Percentiles rank a stretch among this genome's conserved stretches.
phyloP scores from a whole-genome alignment of 345 rosid genomes.

The Corchorus capsularis region DNA sequence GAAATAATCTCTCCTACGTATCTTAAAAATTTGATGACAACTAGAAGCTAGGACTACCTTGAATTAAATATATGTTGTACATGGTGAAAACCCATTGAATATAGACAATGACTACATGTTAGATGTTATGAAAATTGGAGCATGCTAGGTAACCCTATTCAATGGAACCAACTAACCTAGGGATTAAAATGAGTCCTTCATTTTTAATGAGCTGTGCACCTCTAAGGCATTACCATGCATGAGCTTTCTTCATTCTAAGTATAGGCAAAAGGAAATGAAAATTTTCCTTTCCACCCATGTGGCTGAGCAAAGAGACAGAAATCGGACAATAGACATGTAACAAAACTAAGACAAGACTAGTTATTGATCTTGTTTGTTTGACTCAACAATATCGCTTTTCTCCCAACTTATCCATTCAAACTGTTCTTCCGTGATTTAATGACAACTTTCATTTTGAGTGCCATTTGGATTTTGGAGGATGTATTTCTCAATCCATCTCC shows the following conservation, averaged over 20 bases:
- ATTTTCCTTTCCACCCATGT: neutral
- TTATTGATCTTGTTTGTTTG: conserved; percentile 1
- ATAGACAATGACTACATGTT: too few species aligned
- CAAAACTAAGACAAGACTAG: conserved; percentile 22
- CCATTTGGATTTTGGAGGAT: neutral
- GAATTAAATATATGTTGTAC: too few species aligned
- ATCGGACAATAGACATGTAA: conserved; percentile 3
- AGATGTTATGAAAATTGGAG: neutral
- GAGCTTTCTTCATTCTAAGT: neutral
- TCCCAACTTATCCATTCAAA: neutral
- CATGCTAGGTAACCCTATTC: neutral
- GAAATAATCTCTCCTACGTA: too few species aligned
- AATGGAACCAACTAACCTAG: neutral
- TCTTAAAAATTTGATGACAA: too few species aligned
- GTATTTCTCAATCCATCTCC: neutral
- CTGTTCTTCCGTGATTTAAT: neutral
- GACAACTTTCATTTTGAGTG: conserved; percentile 11
- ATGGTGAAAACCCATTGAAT: neutral
- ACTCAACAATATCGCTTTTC: neutral
- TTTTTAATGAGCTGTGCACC: neutral
- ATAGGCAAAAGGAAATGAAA: neutral
- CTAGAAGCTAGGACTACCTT: too few species aligned
- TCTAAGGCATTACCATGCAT: neutral
- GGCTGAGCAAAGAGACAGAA: neutral
- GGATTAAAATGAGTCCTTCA: neutral